phyloP scores from a whole-genome alignment of 139 green algal genomes.

The Chlamydomonas incerta region DNA sequence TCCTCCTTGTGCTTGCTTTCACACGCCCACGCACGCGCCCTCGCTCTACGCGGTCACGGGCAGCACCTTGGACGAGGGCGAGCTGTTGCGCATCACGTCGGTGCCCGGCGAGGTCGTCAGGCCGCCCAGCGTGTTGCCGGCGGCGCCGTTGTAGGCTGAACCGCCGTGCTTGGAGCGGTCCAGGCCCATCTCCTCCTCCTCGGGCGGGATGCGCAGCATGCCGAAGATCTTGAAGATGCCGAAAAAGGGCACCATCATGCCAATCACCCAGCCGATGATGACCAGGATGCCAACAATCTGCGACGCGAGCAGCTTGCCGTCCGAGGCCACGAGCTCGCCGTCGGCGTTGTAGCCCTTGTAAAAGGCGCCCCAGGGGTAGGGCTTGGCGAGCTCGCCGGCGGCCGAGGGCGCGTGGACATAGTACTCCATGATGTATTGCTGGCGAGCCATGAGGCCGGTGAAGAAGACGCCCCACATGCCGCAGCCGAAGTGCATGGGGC shows the following conservation, averaged over 20 bases:
- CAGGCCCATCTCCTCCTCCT: constrained; percentile 77
- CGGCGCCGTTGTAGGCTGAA: constrained; percentile 24
- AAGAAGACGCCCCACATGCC: constrained; percentile 70
- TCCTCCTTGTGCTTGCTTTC: no score
- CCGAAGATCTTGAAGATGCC: constrained; percentile 68
- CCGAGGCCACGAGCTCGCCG: no score
- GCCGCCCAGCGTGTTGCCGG: no score
- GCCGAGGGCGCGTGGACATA: constrained; percentile 29
- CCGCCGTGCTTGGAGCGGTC: constrained; percentile 79
- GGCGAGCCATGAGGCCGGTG: constrained; percentile 57
- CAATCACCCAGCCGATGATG: constrained; percentile 46
- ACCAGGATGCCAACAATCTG: constrained; percentile 66
- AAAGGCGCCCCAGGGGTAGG: constrained; percentile 54
- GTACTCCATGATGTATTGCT: constrained; percentile 50
- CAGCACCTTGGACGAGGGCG: constrained; percentile 9
- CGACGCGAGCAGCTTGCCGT: constrained; percentile 51
- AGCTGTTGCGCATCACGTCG: constrained; percentile 29
- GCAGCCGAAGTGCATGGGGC: constrained; percentile 76
- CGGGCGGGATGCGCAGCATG: constrained; percentile 67
- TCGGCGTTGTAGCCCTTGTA: constrained; percentile 37
- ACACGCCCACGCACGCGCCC: no score
- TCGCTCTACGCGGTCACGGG: constrained; percentile 6
- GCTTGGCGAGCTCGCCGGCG: no score
- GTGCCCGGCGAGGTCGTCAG: constrained; percentile 7
- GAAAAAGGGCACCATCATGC: constrained; percentile 34